Evolutionary conservation across 768 basidiomycete genomes (phyloP).

Genomic region (Calocera viscosa): DNA sequence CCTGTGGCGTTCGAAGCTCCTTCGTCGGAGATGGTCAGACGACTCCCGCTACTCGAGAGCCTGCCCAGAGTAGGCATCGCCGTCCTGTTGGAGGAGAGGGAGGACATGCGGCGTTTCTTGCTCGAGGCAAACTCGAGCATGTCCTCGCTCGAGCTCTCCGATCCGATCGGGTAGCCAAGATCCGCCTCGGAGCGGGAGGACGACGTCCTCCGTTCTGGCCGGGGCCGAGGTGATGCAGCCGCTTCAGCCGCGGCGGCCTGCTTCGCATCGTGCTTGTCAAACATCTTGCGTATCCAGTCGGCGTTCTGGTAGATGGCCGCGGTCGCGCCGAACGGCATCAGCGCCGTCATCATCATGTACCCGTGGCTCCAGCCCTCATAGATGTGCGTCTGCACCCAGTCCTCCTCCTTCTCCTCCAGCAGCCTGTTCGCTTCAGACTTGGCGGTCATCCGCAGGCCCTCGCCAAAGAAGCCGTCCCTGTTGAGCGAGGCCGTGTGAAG

Average conservation of each 20-base stretch:
- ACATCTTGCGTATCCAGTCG: slow-evolving; percentile 82
- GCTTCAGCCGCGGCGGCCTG: slow-evolving; percentile 23
- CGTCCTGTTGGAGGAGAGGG: slow-evolving; percentile 7
- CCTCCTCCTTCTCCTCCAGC: slow-evolving; percentile 62
- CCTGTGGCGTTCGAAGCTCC: neutral
- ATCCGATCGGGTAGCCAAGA: slow-evolving; percentile 25
- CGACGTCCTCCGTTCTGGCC: slow-evolving; percentile 17
- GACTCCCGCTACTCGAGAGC: neutral
- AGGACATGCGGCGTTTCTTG: slow-evolving; percentile 32
- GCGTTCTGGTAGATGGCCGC: slow-evolving; percentile 70
- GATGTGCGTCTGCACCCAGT: slow-evolving; percentile 88
- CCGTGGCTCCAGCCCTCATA: slow-evolving; percentile 97
- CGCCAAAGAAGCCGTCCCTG: slow-evolving; percentile 46
- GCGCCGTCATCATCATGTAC: slow-evolving; percentile 83
- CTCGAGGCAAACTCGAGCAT: slow-evolving; percentile 56
- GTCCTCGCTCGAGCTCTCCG: slow-evolving; percentile 43
- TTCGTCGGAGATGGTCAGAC: neutral
- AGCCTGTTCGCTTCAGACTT: slow-evolving; percentile 21
- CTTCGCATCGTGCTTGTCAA: slow-evolving; percentile 28
- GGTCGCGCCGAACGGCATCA: slow-evolving; percentile 65
- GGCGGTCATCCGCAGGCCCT: slow-evolving; percentile 48
- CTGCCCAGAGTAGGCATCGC: neutral
- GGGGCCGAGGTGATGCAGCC: slow-evolving; percentile 19
- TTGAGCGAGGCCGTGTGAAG: slow-evolving; percentile 49
- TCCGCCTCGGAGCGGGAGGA: slow-evolving; percentile 13